Evolutionary conservation across 768 basidiomycete genomes (phyloP).

Genomic region (Phanerochaete carnosa): DNA sequence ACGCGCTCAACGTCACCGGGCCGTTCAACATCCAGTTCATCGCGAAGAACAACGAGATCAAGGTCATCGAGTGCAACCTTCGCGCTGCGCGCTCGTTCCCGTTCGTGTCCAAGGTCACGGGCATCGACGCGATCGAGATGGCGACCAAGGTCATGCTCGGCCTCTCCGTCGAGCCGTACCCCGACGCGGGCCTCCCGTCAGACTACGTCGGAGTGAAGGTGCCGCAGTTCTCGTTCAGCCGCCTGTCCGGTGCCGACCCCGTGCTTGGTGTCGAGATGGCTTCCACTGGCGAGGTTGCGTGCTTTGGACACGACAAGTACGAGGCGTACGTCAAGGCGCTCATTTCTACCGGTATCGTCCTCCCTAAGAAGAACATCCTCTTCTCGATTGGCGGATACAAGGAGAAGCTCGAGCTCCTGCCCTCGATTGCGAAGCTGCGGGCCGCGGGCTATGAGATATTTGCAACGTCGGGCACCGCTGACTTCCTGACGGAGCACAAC

Average conservation of each 20-base stretch:
- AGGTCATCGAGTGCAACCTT: slow-evolving; percentile 99
- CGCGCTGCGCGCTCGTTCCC: slow-evolving; percentile 98
- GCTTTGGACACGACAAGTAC: slow-evolving; percentile 96
- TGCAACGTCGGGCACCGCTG: slow-evolving; percentile 94
- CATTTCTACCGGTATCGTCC: slow-evolving; percentile 92
- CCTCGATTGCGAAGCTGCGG: slow-evolving; percentile 93
- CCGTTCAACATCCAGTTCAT: slow-evolving; percentile 99
- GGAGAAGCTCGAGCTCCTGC: slow-evolving; percentile 95
- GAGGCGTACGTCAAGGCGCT: slow-evolving; percentile 98
- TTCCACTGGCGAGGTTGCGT: slow-evolving; percentile 98
- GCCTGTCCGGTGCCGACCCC: slow-evolving; percentile 95
- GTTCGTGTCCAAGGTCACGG: slow-evolving; percentile 98
- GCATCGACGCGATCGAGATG: slow-evolving; percentile 97
- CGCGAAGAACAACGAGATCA: slow-evolving; percentile 99
- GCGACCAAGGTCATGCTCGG: slow-evolving; percentile 98
- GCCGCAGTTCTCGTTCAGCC: slow-evolving; percentile 98
- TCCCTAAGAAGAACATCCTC: slow-evolving; percentile 95
- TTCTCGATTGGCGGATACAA: slow-evolving; percentile 96
- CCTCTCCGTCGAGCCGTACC: slow-evolving; percentile 86
- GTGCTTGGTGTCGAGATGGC: slow-evolving; percentile 99
- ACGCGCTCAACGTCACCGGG: slow-evolving; percentile 96
- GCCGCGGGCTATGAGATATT: slow-evolving; percentile 94
- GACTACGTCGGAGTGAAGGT: slow-evolving; percentile 99
- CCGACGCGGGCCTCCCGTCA: slow-evolving; percentile 77
- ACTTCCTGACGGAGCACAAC: slow-evolving; percentile 96